Percentiles rank a stretch among this genome's conserved stretches.
These are phyloP conservation scores for Chenopodium formosanum DNA, from an alignment of 148 eudicot genomes.

Conservation along the genomic window DNA sequence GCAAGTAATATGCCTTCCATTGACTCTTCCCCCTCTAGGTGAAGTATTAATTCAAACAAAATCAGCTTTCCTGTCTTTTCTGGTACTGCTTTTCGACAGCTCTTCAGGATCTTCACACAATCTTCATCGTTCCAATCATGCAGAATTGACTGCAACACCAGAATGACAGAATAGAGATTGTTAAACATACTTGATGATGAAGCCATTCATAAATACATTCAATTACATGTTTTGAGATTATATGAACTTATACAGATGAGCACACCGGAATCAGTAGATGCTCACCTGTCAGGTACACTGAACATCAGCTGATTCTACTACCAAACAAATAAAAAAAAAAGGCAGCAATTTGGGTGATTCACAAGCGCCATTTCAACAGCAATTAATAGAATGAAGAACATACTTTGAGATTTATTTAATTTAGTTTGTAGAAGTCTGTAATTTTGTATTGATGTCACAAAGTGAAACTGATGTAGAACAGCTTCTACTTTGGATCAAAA, in stretches of 20 bases:
- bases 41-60: slow-evolving; percentile 24
- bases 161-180: not conserved
- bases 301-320: not conserved
- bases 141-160: slow-evolving; percentile 34
- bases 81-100: slow-evolving; percentile 32
- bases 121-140: slow-evolving; percentile 47
- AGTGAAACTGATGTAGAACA: not conserved
- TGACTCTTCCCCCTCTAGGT: slow-evolving; percentile 24
- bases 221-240: not conserved
- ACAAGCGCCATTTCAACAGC: not conserved
- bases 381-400: not conserved
- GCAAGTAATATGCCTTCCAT: slow-evolving; percentile 27
- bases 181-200: not conserved
- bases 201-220: not conserved
- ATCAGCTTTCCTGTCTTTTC: slow-evolving; percentile 36
- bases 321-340: not conserved
- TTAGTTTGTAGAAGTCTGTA: too few relatives aligned
- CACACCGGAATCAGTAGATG: not conserved
- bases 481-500: not conserved
- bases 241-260: not conserved
- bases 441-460: not conserved
- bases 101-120: slow-evolving; percentile 34
- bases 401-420: too few relatives aligned
- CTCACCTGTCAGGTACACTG: not conserved
- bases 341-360: not conserved